phyloP scores from a whole-genome alignment of 164 flowering plant genomes.

The Sedum album region DNA sequence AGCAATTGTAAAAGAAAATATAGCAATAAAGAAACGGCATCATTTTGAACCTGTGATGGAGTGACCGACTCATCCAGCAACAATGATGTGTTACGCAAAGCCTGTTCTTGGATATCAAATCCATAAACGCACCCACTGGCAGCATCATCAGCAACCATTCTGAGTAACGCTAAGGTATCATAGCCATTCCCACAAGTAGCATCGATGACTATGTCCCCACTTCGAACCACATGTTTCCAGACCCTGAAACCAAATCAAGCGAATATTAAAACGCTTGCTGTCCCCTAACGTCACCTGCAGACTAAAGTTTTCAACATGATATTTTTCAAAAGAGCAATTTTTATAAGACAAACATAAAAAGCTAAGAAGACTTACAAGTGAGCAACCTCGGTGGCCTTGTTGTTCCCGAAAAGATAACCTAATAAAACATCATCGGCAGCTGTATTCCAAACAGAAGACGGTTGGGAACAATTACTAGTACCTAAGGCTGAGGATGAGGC shows the following conservation, averaged over 20 bases:
- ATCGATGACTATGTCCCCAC: conserved; percentile 77
- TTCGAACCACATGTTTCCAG: conserved; percentile 60
- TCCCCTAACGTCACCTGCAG: too few relatives aligned
- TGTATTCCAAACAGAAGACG: too few relatives aligned
- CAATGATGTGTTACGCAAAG: conserved; percentile 50
- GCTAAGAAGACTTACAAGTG: too few relatives aligned
- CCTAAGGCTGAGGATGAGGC: too few relatives aligned
- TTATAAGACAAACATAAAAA: too few relatives aligned
- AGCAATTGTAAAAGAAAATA: too few relatives aligned
- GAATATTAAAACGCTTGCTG: too few relatives aligned
- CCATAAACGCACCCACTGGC: conserved; percentile 61
- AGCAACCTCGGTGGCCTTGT: conserved; percentile 72
- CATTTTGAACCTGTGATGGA: conserved; percentile 39
- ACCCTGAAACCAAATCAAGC: conserved; percentile 31
- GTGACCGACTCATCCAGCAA: conserved; percentile 40
- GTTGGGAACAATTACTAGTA: too few relatives aligned
- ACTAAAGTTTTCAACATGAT: too few relatives aligned
- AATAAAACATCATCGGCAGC: conserved; percentile 49
- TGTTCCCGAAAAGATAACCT: conserved; percentile 59
- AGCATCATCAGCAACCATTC: conserved; percentile 58
- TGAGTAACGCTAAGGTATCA: conserved; percentile 72
- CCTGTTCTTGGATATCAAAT: conserved; percentile 73
- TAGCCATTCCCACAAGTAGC: conserved; percentile 97
- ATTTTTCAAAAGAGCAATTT: too few relatives aligned
- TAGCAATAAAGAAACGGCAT: not conserved